Base-by-base conservation (phyloP, 2,329 filamentous ascomycete species). In the Ophidiomyces ophidiicola region DNA sequence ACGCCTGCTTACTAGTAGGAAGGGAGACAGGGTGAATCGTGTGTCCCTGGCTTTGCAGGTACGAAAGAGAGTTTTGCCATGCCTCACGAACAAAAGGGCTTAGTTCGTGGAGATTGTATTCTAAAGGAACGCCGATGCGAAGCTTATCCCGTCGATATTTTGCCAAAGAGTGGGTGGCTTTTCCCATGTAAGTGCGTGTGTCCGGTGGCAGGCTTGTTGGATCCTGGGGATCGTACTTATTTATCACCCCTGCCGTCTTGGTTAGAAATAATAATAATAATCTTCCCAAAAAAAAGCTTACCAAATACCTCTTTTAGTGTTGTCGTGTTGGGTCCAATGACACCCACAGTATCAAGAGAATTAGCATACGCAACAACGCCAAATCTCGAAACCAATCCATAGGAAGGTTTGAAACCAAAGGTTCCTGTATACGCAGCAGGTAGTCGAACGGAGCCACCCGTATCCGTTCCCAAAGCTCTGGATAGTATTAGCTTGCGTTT, bases 361-460 rank as follows among this genome's bases (percentile, higher is more conserved):
- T 94, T 94, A 6, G 87, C 87, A 56, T 94, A 94, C 10, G 85
- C 80, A 35, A 94, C 75, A 2, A 94, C 82, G 1, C 87, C 87
- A 67, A 78, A 84, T 43, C 87, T 72, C 31, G 84, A 92, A 20
- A 94, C 60, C 62, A 88, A 72, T 11, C 87, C 87, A 55, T 94
- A 94, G 19, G 82, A 90, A 1, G 87, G 87, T 60, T 94, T 94
- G 61, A 87, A 93, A 0, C 87, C 87, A 11, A 88, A 71, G 0
- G 79, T 71, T 3, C 82, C 82, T 6, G 80, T 86, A 56, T 92
- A 94, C 1, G 87, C 83, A 10, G 87, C 87, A 0, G 87, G 87
- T 34, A 94, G 69, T 43, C 87, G 72, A 34, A 94, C 80, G 1
- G 83, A 92, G 10, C 87, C 87, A 47, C 87, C 87, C 0, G 87